Conservation (phyloP, 163 green algal genomes). For the Botryococcus braunii region DNA sequence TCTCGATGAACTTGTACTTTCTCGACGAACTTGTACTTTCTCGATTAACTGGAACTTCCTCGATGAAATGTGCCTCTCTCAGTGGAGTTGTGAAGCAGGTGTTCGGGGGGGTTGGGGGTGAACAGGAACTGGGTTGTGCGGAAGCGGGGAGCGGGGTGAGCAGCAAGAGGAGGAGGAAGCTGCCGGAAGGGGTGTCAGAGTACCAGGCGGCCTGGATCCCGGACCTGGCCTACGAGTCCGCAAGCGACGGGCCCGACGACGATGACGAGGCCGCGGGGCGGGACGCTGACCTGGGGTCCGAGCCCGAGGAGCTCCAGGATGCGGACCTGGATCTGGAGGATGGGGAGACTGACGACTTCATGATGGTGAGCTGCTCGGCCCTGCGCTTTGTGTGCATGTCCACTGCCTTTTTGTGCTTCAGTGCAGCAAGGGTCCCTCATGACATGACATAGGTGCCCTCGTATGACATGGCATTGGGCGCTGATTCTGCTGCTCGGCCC, state of each 20-base stretch:
- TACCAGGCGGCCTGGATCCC: constrained; percentile 92
- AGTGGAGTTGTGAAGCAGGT: too few relatives aligned
- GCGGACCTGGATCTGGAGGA: constrained; percentile 18
- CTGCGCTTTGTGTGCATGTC: background rate
- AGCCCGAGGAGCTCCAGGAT: constrained; percentile 16
- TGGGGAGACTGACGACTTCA: background rate
- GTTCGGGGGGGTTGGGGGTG: too few relatives aligned
- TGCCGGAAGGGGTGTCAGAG: constrained; percentile 66
- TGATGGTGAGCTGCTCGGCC: background rate
- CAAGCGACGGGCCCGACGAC: constrained; percentile 8
- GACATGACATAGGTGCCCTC: too few relatives aligned
- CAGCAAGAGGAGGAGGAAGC: constrained; percentile 31
- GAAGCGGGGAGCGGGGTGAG: too few relatives aligned
- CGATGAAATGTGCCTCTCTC: too few relatives aligned
- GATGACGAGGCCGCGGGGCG: constrained; percentile 7
- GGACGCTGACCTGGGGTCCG: constrained; percentile 30
- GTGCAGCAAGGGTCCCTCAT: too few relatives aligned
- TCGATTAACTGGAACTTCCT: too few relatives aligned
- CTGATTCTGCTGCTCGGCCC: too few relatives aligned
- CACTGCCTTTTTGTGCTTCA: background rate
- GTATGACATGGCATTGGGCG: too few relatives aligned
- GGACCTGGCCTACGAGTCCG: constrained; percentile 31
- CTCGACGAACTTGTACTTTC: too few relatives aligned
- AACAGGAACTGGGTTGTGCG: too few relatives aligned
- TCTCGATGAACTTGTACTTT: too few relatives aligned